Evolutionary conservation across 768 basidiomycete genomes (phyloP).

Genomic region (Mycena crocata): DNA sequence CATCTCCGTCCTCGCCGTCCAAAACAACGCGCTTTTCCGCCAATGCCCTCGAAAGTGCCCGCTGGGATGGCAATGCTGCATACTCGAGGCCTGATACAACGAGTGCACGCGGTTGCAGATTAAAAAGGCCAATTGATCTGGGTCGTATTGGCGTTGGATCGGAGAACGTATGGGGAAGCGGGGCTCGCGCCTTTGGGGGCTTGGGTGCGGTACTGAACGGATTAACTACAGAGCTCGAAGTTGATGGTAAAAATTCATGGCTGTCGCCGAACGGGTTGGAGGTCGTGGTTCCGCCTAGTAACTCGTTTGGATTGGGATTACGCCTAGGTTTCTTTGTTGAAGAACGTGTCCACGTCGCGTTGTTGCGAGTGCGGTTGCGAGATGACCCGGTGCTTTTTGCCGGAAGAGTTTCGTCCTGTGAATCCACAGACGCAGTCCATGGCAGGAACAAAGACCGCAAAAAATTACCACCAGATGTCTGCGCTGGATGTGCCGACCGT

Average conservation of each 20-base stretch:
- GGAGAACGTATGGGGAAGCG: constrained; percentile 47
- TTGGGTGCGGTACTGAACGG: constrained; percentile 26
- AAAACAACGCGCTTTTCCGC: constrained; percentile 63
- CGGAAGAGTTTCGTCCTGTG: constrained; percentile 29
- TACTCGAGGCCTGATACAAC: constrained; percentile 81
- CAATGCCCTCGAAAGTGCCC: constrained; percentile 65
- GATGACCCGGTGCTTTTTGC: background rate
- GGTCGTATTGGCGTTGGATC: constrained; percentile 44
- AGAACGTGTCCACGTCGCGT: constrained; percentile 30
- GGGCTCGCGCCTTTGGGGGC: constrained; percentile 11
- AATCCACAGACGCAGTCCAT: constrained; percentile 33
- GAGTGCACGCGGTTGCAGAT: constrained; percentile 66
- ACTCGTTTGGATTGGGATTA: constrained; percentile 50
- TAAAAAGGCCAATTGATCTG: constrained; percentile 32
- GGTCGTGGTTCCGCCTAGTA: constrained; percentile 21
- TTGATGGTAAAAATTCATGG: constrained; percentile 22
- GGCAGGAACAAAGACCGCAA: constrained; percentile 53
- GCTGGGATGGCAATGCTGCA: constrained; percentile 64
- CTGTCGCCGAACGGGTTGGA: constrained; percentile 32
- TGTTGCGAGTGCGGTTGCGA: constrained; percentile 28
- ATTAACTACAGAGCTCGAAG: constrained; percentile 22
- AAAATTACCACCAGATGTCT: constrained; percentile 40
- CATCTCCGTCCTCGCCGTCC: constrained; percentile 49
- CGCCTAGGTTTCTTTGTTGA: constrained; percentile 26
- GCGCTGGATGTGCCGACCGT: constrained; percentile 25